These are phyloP conservation scores for Sclerotinia sclerotiorum DNA, from an alignment of 2,329 filamentous ascomycete species.

Conservation along the genomic window DNA sequence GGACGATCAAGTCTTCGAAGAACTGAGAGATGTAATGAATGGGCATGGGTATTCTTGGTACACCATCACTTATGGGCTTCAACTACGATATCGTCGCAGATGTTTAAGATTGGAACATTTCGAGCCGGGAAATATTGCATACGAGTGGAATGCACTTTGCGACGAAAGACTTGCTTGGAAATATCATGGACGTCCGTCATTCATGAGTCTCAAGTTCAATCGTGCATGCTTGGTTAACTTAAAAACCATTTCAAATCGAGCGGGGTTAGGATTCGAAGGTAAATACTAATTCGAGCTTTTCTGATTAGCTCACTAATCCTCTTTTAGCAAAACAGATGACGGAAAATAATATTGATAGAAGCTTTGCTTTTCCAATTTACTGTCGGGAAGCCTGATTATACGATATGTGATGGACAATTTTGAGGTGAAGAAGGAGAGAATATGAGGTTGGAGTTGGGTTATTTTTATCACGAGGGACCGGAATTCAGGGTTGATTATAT, in stretches of 20 bases:
- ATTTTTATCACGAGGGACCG: constrained; percentile 25
- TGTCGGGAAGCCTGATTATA: constrained; percentile 14
- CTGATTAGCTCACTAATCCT: background rate
- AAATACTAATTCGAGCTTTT: background rate
- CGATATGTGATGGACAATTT: background rate
- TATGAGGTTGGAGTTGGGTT: background rate
- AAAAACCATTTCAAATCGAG: constrained; percentile 23
- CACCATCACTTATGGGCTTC: constrained; percentile 15
- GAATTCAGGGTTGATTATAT: constrained; percentile 26
- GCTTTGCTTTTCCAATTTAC: background rate
- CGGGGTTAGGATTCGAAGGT: constrained; percentile 20
- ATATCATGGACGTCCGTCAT: constrained; percentile 17
- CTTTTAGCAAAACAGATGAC: constrained; percentile 1
- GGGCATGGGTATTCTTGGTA: constrained; percentile 26
- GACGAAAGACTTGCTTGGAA: constrained; percentile 25
- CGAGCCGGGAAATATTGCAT: constrained; percentile 25
- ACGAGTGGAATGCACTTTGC: constrained; percentile 27
- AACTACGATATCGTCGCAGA: constrained; percentile 1
- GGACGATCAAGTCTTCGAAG: constrained; percentile 20
- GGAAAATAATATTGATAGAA: constrained; percentile 16
- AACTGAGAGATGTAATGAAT: constrained; percentile 22
- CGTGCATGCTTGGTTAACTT: constrained; percentile 25
- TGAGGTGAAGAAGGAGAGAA: background rate
- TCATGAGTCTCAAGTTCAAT: constrained; percentile 25
- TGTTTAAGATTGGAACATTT: constrained; percentile 24